Evolutionary conservation across 805 yeast genomes (phyloP), one percentile per base, ranked within the genome.

Genomic region (Kuraishia cidri): DNA sequence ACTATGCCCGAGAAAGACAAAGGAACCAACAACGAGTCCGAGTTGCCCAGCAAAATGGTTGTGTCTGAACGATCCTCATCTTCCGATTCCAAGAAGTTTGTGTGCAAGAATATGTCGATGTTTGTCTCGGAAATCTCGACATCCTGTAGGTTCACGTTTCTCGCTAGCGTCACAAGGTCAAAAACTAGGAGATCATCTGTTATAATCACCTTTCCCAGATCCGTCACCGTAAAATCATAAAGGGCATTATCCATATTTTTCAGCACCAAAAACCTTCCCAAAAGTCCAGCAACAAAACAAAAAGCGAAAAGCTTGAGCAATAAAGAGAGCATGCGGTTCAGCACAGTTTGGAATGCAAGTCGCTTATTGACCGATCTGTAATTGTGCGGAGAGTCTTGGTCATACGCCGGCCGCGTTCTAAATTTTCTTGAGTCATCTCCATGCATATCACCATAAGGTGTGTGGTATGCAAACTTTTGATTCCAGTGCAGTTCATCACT

Each of bases 31-130:
- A 57, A 52, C 27, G 34, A 35, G 3, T 42, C 30, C 0, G 52
- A 36, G 36, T 52, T 56, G 3, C 62, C 62, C 19, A 58, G 33
- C n/a, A 57, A 34, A 4, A 58, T 46, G 1, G 59, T 53, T 2
- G 50, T 38, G 9, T 56, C 60, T 26, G 25, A n/a, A 5, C 29
- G 16, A 4, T 6, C 13, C 12, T 11, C 15, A 4, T 15, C 29
- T 18, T 16, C 25, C 37, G 37, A 22, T 29, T 22, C 8, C 25
- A 9, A 6, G 10, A 17, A 11, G 17, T 10, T 15, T 18, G 36
- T 4, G 20, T 30, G 33, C 6, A 57, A 24, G 25, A 58, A 54
- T 1, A 57, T 47, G 38, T 58, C 62, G 14, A 58, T 24, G 36
- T 55, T 52, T 44, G 48, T 39, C n/a, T 47, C 41, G 50, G 54